Base-by-base conservation (phyloP, 2,329 filamentous ascomycete genomes). In the Claviceps fusiformis region DNA sequence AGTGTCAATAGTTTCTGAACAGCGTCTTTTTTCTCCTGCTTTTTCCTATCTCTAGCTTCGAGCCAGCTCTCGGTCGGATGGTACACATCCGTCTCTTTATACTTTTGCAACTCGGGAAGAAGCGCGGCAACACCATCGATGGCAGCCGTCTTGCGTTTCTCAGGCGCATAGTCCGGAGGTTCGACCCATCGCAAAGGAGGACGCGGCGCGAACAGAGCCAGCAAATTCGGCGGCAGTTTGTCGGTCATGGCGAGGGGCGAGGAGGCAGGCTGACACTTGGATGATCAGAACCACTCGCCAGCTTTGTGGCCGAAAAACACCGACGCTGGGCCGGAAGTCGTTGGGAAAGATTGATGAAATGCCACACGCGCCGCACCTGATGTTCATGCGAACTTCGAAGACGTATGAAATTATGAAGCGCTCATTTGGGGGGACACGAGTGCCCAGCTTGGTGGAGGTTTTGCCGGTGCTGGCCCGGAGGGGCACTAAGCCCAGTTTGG, bases 121-220 rank as follows among this genome's bases (percentile, higher is more conserved):
- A 81, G 96, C 51, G 82, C 78, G 27, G 83, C 89, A 56, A 97
- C 69, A 53, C 89, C 89, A 27, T 76, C 75, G 60, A 96, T 82
- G 54, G 79, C 74, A 58, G 84, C 81, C 19, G 89, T 95, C 68
- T 79, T 83, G 64, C 89, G 86, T 61, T 91, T 81, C 71, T 93
- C 89, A 11, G 91, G 86, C 59, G 91, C 82, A 68, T 87, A 78
- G 71, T 97, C 92, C 63, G 80, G 77, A 7, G 90, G 88, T 58
- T 87, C 86, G 58, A 95, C 83, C 79, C 89, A 97, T 71, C 90
- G 87, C 68, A 97, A 75, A 57, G 92, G 87, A 63, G 93, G 93
- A 57, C 93, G 88, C 68, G 93, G 89, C 73, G 92, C 88, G 75
- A 98, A 98, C 62, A 97, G 88, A 72, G 88, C 87, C 64, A 97